Base-by-base conservation (phyloP, 2,329 filamentous ascomycete genomes). In the Myriosclerotinia duriaeana region DNA sequence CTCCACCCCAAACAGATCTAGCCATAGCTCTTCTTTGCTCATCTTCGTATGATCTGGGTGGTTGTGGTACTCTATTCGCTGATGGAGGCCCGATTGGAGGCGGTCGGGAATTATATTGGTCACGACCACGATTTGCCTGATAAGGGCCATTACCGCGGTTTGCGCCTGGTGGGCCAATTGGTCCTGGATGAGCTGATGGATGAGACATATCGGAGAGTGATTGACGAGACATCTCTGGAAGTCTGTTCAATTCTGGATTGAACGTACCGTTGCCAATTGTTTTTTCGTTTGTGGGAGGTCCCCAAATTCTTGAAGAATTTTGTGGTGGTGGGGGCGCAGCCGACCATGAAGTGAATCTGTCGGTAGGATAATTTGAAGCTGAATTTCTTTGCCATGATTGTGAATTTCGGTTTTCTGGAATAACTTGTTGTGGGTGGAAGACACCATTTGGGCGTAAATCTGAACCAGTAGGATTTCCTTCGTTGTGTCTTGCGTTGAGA, bases 261-360 rank as follows among this genome's bases (percentile, higher is more conserved):
- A 93, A 93, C 0, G 89, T 92, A 53, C 90, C 90, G 75, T 93
- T 93, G 4, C 90, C 90, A 26, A 93, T 86, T 14, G 86, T 87
- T 64, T 87, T 84, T 71, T 91, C 87, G 72, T 85, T 88, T 65
- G 86, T 86, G 17, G n/a, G 88, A 53, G 89, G 86, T 22, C 87
- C 90, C 90, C 90, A 93, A 22, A 93, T 88, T 58, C 84, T 81
- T 15, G 74, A 77, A 34, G 79, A 70, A 54, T 80, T 78, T 58
- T 82, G 83, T 48, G 78, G 74, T 36, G 72, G 72, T 40, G 70
- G 75, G 26, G 72, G 72, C 17, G 70, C 69, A 46, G 72, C 67
- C 44, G 72, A 73, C 85, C 86, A 88, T 1, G 81, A 78, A 14
- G 81, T 76, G 63, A 81, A 82, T 56, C 82, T 79, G 26, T 87